Base-by-base conservation (phyloP, 73 alveolate genomes). In the Paramecium sexaurelia region DNA sequence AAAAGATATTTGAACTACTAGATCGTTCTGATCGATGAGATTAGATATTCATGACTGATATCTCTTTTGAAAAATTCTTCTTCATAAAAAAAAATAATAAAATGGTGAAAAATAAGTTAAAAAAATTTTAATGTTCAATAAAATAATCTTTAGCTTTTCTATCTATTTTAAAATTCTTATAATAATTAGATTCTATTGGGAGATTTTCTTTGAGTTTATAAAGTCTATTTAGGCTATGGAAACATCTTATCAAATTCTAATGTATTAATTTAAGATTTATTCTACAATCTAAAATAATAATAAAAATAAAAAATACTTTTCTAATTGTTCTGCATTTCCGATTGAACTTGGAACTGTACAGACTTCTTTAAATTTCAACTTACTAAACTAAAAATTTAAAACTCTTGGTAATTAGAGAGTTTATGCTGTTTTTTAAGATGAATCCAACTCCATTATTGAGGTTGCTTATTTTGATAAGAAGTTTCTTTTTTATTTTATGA, bases 371-470 rank as follows among this genome's bases (percentile, higher is more conserved):
- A 61, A 41, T 61, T 61, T 61, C 11, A 61, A 61, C 26, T 61
- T 61, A 61, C 83, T 61, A n/a, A 61, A 61, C 26, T 61, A 61
- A 61, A 26, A 61, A 61, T 61, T 61, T 3, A 61, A 45, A 61
- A 61, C 83, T 61, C 26, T 61, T 61, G 83, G 83, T 61, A 61
- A 61, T 24, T 61, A 32, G 10, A 61, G 20, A 11, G 83, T 26
- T 26, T 22, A 61, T 11, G 47, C 26, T 26, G 83, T 61, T 61
- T 61, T 61, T 26, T 5, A 15, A 11, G 39, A 29, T 29, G 83
- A 24, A 13, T 26, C 47, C 9, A 61, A 29, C 3, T 61, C 83
- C 22, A 61, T 29, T 2, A 61, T 24, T 61, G 83, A 61, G 7
- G 83, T 61, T 29, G 43, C n/a, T 61, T 61, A 61, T 61, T 61